Percentiles rank a stretch among this genome's conserved stretches.
Conservation (phyloP, 768 basidiomycete species). For the Xerocomellus intermedius region DNA sequence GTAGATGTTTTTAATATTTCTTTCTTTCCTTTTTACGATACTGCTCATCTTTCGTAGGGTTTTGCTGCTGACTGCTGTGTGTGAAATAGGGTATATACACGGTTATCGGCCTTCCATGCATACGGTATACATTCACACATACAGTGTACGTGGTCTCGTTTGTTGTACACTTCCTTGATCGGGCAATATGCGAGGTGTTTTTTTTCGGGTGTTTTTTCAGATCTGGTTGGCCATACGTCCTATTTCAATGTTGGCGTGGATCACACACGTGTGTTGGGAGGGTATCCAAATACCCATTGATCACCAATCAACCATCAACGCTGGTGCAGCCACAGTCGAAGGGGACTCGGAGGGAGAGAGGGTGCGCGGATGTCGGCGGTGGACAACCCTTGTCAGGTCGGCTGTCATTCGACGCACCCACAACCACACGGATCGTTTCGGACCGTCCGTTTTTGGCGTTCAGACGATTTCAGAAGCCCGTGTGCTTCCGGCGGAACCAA, state of each 20-base stretch:
- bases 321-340: background rate
- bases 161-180: background rate
- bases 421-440: background rate
- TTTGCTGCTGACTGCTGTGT: constrained; percentile 6
- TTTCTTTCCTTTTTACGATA: background rate
- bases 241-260: background rate
- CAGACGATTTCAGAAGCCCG: background rate
- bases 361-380: background rate
- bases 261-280: background rate
- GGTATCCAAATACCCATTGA: background rate
- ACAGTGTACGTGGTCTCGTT: background rate
- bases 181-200: constrained; percentile 3
- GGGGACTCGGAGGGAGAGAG: background rate
- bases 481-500: background rate
- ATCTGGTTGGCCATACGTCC: background rate
- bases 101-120: constrained; percentile 4
- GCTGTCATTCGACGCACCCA: background rate
- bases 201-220: background rate
- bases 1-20: constrained; percentile 11
- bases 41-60: constrained; percentile 8
- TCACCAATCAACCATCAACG: background rate
- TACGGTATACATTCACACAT: constrained; percentile 5
- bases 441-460: background rate
- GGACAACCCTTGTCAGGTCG: background rate
- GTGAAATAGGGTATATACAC: constrained; percentile 17